Percentiles rank a stretch among this genome's conserved stretches.
phyloP scores from a whole-genome alignment of 805 yeast genomes.

The Monosporozyma solicola region DNA sequence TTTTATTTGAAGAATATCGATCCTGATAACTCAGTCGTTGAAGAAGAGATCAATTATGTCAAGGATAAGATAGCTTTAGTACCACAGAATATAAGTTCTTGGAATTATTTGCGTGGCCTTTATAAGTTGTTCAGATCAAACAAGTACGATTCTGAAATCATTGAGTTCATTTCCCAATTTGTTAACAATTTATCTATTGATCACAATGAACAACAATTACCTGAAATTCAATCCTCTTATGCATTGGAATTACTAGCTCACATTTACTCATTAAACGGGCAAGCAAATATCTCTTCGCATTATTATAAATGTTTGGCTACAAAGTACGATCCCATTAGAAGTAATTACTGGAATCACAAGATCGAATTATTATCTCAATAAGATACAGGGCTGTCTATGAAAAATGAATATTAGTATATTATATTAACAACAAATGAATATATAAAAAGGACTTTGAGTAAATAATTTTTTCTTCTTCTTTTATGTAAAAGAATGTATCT shows the following conservation, averaged over 20 bases:
- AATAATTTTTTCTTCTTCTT: neutral
- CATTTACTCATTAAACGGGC: constrained; percentile 32
- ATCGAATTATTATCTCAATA: constrained; percentile 9
- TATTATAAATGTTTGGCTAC: constrained; percentile 45
- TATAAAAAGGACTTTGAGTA: neutral
- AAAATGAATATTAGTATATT: neutral
- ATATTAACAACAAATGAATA: neutral
- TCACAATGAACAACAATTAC: constrained; percentile 5
- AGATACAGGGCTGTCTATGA: neutral
- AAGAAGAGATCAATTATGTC: constrained; percentile 47
- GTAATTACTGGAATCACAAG: constrained; percentile 52
- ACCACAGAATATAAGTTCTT: constrained; percentile 76
- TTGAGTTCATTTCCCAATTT: constrained; percentile 38
- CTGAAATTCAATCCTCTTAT: constrained; percentile 39
- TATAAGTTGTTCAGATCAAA: constrained; percentile 25
- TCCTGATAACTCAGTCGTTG: constrained; percentile 11
- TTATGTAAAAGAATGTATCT: neutral
- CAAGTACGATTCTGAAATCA: constrained; percentile 32
- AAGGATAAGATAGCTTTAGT: constrained; percentile 42
- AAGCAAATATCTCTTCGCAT: constrained; percentile 31
- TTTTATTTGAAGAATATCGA: constrained; percentile 37
- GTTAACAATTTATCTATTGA: constrained; percentile 22
- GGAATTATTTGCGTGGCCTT: constrained; percentile 74
- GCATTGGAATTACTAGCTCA: constrained; percentile 59
- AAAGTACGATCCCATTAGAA: constrained; percentile 54